Base-by-base conservation (phyloP, 768 basidiomycete genomes). In the Phlebiopsis gigantea region DNA sequence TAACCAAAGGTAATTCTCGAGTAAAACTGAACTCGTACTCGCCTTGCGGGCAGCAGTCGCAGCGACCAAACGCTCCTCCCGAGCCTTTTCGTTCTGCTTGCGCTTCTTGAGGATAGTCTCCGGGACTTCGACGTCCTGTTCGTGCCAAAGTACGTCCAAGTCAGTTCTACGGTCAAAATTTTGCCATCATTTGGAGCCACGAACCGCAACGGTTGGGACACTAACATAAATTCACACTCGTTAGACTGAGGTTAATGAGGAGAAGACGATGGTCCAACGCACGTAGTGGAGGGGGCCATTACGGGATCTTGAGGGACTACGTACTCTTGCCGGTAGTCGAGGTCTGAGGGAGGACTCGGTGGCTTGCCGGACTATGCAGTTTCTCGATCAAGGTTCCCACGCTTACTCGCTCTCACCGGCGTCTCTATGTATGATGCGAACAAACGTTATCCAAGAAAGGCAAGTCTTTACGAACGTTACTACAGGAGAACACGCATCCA, bases 101-200 rank as follows among this genome's bases (percentile, higher is more conserved):
- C 95, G 87, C 81, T 96, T 98, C 85, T 97, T 98, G 80, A 98
- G 92, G 80, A 98, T 87, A 71, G 95, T 98, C 87, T 97, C 95
- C 73, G 95, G 95, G 77, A 96, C 95, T 84, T 95, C 90, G 73
- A 97, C 86, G 70, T 86, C 84, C 90, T 93, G 66, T 41, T 39
- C 5, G 5, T 14, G 15, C 50, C 60, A 59, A 49, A 25, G 9
- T 42, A 24, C 21, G n/a, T 47, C 29, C 50, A 28, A 39, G 57
- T 47, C 61, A 44, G 31, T 28, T 2, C 19, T n/a, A 55, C 42
- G 42, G 22, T 47, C 42, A 44, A 28, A 55, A 9, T 34, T 31
- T 14, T 34, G 53, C 57, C 57, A 49, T 46, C 24, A 30, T 47
- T 48, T 29, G 45, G 47, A 24, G 31, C 29, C 17, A 72, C 77